phyloP scores from a whole-genome alignment of 2,329 filamentous ascomycete genomes.

The Juglanconis juglandina region DNA sequence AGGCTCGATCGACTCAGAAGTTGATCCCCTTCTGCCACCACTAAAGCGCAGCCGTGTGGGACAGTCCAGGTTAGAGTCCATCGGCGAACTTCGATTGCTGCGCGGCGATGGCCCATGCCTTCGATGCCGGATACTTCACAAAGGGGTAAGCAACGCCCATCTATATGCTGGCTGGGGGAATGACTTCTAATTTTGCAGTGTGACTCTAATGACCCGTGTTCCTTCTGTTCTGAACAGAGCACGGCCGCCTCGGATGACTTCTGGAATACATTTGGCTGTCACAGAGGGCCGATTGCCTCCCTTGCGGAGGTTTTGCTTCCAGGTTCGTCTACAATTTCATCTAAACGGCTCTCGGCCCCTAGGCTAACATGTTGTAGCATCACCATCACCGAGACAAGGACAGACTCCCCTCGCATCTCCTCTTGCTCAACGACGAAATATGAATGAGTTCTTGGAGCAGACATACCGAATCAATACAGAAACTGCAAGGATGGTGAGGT shows the following conservation, averaged over 20 bases:
- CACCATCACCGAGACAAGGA: constrained; percentile 45
- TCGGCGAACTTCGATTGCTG: constrained; percentile 51
- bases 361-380: constrained; percentile 31
- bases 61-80: constrained; percentile 53
- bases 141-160: constrained; percentile 36
- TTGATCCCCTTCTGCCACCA: constrained; percentile 52
- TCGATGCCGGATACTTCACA: constrained; percentile 46
- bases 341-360: not conserved
- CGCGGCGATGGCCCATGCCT: constrained; percentile 48
- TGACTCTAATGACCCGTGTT: constrained; percentile 48
- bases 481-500: constrained; percentile 38
- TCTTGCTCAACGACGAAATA: constrained; percentile 43
- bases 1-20: constrained; percentile 43
- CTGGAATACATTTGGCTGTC: constrained; percentile 50
- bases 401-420: constrained; percentile 51
- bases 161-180: constrained; percentile 19
- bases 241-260: constrained; percentile 38
- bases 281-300: constrained; percentile 43
- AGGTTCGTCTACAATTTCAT: constrained; percentile 33
- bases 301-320: constrained; percentile 50
- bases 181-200: constrained; percentile 36
- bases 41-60: constrained; percentile 51
- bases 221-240: constrained; percentile 40
- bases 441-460: constrained; percentile 51
- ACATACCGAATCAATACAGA: constrained; percentile 41